phyloP scores from a whole-genome alignment of 345 rosid genomes.

The Syzygium aqueum region DNA sequence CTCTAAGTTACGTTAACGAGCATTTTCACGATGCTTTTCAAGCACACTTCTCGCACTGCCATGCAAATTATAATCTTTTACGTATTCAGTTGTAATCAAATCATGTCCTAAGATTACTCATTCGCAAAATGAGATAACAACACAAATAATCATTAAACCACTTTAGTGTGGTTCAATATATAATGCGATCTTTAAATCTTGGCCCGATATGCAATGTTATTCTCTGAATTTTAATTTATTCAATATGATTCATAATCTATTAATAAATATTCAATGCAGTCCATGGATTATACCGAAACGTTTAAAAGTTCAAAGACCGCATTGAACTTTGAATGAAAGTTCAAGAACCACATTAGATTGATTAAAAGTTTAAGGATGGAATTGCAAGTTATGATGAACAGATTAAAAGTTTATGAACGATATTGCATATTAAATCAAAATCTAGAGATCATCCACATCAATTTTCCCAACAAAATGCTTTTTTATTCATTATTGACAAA shows the following conservation, averaged over 20 bases:
- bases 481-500: too few species aligned
- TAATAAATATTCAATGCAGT: not conserved
- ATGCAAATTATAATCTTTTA: not conserved
- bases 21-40: not conserved
- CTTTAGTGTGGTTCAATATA: too few species aligned
- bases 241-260: accelerated
- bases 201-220: not conserved
- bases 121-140: too few species aligned
- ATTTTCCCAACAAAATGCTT: not conserved
- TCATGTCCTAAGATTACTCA: not conserved
- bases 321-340: not conserved
- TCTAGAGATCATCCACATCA: accelerated
- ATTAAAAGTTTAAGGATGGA: not conserved
- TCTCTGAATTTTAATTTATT: not conserved
- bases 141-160: too few species aligned
- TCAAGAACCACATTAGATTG: accelerated
- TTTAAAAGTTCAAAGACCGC: accelerated
- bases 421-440: too few species aligned
- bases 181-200: too few species aligned
- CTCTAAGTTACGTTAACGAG: not conserved
- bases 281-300: not conserved
- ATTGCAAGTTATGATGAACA: too few species aligned
- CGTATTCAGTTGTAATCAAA: not conserved
- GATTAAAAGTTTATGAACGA: too few species aligned
- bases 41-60: not conserved